Evolutionary conservation across 2,329 filamentous ascomycete genomes (phyloP).

Genomic region (Colletotrichum sp.): DNA sequence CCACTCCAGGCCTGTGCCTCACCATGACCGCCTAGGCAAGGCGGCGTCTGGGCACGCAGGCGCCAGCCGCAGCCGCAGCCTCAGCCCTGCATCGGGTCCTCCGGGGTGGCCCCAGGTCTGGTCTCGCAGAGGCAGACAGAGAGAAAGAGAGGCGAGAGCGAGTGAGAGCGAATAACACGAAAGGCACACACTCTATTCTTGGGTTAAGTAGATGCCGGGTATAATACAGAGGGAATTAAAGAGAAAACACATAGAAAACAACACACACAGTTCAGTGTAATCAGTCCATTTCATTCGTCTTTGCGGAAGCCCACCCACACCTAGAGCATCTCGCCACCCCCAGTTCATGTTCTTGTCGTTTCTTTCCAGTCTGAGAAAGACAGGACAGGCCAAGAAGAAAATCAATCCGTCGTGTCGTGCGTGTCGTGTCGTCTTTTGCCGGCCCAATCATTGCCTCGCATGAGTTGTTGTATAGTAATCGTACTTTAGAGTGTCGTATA

Average conservation of each 20-base stretch:
- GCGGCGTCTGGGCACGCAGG: neutral
- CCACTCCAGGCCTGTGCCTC: neutral
- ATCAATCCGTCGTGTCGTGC: neutral
- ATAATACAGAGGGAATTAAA: constrained; percentile 13
- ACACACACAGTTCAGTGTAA: neutral
- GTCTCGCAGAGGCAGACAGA: neutral
- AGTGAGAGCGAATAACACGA: neutral
- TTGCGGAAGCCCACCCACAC: neutral
- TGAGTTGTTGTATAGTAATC: neutral
- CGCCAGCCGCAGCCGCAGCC: neutral
- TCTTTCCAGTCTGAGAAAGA: neutral
- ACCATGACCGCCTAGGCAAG: neutral
- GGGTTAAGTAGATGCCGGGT: constrained; percentile 14
- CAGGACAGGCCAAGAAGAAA: neutral
- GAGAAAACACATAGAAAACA: neutral
- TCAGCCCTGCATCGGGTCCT: neutral
- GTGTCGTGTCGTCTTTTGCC: neutral
- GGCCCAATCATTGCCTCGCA: neutral
- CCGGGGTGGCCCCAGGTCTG: neutral
- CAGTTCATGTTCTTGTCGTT: neutral
- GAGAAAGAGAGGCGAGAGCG: neutral
- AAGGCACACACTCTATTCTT: constrained; percentile 8
- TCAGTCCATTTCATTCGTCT: neutral
- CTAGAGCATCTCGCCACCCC: neutral
- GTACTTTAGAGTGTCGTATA: neutral